These are phyloP conservation scores for Chondrostereum purpureum DNA, from an alignment of 1,284 basidiomycete genomes.

Conservation along the genomic window DNA sequence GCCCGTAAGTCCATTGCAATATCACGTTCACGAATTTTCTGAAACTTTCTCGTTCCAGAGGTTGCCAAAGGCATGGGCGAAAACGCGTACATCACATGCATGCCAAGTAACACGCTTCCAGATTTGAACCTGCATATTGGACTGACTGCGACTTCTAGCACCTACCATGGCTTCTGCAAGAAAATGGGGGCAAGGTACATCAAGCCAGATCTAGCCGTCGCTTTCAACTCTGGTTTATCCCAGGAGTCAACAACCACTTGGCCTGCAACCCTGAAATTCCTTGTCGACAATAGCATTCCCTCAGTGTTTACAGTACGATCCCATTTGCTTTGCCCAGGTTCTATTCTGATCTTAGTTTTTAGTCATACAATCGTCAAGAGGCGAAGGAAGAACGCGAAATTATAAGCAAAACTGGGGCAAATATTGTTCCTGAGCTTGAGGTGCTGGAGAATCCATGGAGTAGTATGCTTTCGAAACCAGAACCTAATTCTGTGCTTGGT, in stretches of 20 bases:
- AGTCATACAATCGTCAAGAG: constrained; percentile 11
- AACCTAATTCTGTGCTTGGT: constrained; percentile 8
- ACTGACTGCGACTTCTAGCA: too few relatives aligned
- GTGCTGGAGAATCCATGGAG: constrained; percentile 17
- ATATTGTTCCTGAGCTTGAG: constrained; percentile 11
- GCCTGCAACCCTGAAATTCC: constrained; percentile 18
- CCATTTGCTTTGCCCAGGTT: neutral
- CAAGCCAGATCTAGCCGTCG: constrained; percentile 24
- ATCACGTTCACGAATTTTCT: neutral
- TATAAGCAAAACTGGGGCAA: constrained; percentile 10
- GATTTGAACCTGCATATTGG: too few relatives aligned
- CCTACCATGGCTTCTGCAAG: neutral
- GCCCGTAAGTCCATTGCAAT: constrained; percentile 27
- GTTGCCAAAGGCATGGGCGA: neutral
- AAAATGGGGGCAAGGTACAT: neutral
- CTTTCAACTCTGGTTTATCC: constrained; percentile 25
- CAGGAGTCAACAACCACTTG: constrained; percentile 17
- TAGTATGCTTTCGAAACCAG: constrained; percentile 12
- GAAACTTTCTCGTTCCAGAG: neutral
- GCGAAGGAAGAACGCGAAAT: constrained; percentile 14
- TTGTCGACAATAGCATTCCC: constrained; percentile 21
- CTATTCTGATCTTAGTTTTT: neutral
- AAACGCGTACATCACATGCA: neutral
- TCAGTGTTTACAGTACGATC: constrained; percentile 22
- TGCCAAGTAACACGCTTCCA: too few relatives aligned